These are phyloP conservation scores for Mycotypha africana DNA, from an alignment of 371 early-diverging fungal species.

Conservation along the genomic window DNA sequence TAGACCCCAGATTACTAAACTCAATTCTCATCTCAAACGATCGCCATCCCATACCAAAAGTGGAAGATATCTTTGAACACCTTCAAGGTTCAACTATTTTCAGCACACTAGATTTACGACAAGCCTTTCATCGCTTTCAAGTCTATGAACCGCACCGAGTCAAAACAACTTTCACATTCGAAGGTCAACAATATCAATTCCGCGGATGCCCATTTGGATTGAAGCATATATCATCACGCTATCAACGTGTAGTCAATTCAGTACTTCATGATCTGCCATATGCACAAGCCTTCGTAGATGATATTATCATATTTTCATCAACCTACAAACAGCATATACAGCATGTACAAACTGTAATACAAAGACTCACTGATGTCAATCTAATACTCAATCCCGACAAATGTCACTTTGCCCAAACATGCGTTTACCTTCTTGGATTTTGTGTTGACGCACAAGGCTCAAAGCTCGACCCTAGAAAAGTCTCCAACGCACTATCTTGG, in stretches of 20 bases:
- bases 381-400: conserved; percentile 15
- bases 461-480: conserved; percentile 5
- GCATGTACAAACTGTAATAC: conserved; percentile 6
- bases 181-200: neutral
- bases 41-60: conserved; percentile 5
- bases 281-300: conserved; percentile 9
- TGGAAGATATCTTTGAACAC: conserved; percentile 10
- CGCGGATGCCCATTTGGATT: conserved; percentile 3
- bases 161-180: conserved; percentile 6
- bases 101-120: conserved; percentile 7
- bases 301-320: conserved; percentile 2
- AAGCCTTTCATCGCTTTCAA: conserved; percentile 7
- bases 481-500: conserved; percentile 1
- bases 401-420: conserved; percentile 4
- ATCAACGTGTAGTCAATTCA: conserved; percentile 3
- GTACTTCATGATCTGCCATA: conserved; percentile 8
- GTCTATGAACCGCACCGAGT: neutral
- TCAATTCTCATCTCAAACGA: neutral
- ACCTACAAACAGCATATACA: conserved; percentile 2
- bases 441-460: conserved; percentile 6
- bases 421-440: conserved; percentile 10
- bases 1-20: conserved; percentile 11
- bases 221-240: neutral
- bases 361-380: conserved; percentile 3
- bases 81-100: conserved; percentile 3